A percentile compares a stretch with the other conserved stretches of the same genome.
Conservation (phyloP, 371 early-diverging fungal genomes). For the Mucor velutinosus region DNA sequence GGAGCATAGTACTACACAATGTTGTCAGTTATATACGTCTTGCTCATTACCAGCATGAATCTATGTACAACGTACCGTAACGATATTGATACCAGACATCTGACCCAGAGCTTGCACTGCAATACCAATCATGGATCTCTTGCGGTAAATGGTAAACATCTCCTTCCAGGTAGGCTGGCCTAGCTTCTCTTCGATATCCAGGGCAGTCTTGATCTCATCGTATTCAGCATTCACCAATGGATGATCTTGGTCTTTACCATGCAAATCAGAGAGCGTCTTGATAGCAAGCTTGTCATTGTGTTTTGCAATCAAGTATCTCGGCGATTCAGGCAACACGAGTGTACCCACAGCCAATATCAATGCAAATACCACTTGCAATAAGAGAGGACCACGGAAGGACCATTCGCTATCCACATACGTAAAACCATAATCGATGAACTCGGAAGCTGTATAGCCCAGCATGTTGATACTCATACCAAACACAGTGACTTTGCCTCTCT, state of each 20-base stretch:
- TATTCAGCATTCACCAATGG: conserved; percentile 69
- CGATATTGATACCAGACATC: conserved; percentile 73
- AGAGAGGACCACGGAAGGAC: conserved; percentile 50
- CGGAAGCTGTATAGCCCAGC: conserved; percentile 44
- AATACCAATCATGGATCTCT: conserved; percentile 66
- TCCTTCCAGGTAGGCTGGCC: conserved; percentile 73
- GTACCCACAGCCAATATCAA: conserved; percentile 45
- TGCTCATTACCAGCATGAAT: background rate
- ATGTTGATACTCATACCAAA: conserved; percentile 44
- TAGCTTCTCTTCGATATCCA: conserved; percentile 67
- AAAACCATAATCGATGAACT: conserved; percentile 47
- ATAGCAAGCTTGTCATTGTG: conserved; percentile 56
- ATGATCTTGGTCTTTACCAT: conserved; percentile 52
- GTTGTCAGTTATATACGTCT: background rate
- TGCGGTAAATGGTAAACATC: conserved; percentile 57
- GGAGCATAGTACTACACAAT: conserved; percentile 63
- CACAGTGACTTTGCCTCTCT: conserved; percentile 44
- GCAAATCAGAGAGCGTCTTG: conserved; percentile 70
- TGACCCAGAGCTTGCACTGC: conserved; percentile 65
- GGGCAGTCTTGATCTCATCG: conserved; percentile 68
- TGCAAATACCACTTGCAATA: conserved; percentile 49
- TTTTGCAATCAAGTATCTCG: conserved; percentile 52
- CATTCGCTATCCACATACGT: conserved; percentile 26
- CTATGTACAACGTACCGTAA: conserved; percentile 40
- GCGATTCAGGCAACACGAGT: conserved; percentile 54